These are phyloP conservation scores for Chaetomiaceae sp. DNA, from an alignment of 2,329 filamentous ascomycete species.

Conservation along the genomic window DNA sequence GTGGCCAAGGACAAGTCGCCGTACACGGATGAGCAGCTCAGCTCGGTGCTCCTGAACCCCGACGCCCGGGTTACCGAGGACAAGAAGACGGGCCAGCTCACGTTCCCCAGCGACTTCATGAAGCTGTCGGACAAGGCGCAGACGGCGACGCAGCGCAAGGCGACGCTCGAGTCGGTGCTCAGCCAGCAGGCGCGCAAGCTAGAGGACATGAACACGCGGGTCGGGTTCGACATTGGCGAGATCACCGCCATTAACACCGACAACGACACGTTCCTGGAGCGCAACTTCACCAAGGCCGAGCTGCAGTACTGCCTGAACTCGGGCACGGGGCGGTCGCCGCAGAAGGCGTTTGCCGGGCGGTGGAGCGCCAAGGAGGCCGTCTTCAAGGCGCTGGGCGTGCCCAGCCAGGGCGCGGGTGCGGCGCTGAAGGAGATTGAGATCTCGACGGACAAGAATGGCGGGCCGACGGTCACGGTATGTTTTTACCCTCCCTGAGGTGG, in stretches of 20 bases:
- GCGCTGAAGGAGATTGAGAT: conserved; percentile 95
- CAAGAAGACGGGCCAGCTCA: conserved; percentile 78
- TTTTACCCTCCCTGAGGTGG: neutral
- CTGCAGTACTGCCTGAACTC: conserved; percentile 78
- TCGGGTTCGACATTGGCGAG: conserved; percentile 92
- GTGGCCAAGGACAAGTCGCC: conserved; percentile 90
- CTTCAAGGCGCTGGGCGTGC: conserved; percentile 91
- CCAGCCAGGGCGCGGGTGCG: conserved; percentile 82
- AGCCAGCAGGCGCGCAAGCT: conserved; percentile 67
- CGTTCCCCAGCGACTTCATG: conserved; percentile 65
- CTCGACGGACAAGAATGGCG: conserved; percentile 71
- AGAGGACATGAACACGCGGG: conserved; percentile 64
- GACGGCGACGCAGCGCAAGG: conserved; percentile 45
- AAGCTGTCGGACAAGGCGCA: conserved; percentile 55
- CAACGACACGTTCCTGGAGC: conserved; percentile 88
- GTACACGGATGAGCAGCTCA: conserved; percentile 83
- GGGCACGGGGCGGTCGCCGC: conserved; percentile 58
- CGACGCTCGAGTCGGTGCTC: conserved; percentile 69
- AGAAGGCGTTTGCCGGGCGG: conserved; percentile 87
- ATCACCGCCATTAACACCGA: conserved; percentile 83
- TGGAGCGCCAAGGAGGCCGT: conserved; percentile 99
- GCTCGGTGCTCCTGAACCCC: conserved; percentile 88
- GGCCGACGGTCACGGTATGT: conserved; percentile 78
- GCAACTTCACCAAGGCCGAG: conserved; percentile 86
- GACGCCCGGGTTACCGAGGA: conserved; percentile 78